Evolutionary conservation across 345 rosid genomes (phyloP).

Genomic region (Streptanthus diversifolius): DNA sequence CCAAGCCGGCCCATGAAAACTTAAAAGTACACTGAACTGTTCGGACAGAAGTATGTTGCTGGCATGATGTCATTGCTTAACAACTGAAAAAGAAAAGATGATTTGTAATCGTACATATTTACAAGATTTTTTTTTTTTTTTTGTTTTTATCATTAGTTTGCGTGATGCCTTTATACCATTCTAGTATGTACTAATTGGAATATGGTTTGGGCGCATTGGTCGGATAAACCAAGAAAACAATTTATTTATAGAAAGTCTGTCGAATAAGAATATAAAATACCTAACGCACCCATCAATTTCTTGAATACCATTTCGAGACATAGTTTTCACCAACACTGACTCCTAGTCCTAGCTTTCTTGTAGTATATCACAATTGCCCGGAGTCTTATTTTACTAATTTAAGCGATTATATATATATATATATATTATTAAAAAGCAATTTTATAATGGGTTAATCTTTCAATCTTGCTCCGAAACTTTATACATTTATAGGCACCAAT

Average conservation of each 20-base stretch:
- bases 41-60: neutral
- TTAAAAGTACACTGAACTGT: neutral
- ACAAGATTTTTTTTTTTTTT: neutral
- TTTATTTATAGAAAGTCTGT: constrained; percentile 12
- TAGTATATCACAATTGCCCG: neutral
- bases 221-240: constrained; percentile 5
- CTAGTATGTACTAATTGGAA: constrained; percentile 3
- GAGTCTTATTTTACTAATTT: neutral
- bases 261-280: neutral
- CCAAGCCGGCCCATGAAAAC: neutral
- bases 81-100: neutral
- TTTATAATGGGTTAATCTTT: neutral
- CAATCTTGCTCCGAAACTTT: neutral
- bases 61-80: neutral
- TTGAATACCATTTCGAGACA: constrained; percentile 10
- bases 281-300: constrained; percentile 7
- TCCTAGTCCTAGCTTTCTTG: neutral
- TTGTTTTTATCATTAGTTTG: neutral
- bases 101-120: neutral
- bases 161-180: constrained; percentile 6
- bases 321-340: constrained; percentile 13
- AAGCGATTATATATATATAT: too few species aligned
- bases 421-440: too few species aligned
- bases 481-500: neutral
- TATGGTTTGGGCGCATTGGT: constrained; percentile 8